Evolutionary conservation across 163 green algal species (phyloP).

Genomic region (Chlamydomonas reinhardtii): DNA sequence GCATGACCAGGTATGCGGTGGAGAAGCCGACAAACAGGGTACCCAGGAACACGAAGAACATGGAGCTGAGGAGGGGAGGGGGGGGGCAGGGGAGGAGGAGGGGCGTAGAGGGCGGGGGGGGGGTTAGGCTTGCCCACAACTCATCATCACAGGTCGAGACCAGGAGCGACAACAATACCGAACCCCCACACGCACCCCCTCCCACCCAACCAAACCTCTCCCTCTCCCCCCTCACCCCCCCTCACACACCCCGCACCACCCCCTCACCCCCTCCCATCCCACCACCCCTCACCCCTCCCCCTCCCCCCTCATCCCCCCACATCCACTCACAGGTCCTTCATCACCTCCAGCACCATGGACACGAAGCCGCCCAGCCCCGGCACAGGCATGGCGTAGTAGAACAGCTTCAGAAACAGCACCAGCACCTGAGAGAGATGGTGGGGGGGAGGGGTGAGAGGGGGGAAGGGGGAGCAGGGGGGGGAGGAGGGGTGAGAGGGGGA

Average conservation of each 20-base stretch:
- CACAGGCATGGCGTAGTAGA: conserved; percentile 7
- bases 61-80: background rate
- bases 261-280: too few relatives aligned
- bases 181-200: too few relatives aligned
- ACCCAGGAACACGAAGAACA: background rate
- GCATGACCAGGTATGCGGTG: background rate
- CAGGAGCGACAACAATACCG: too few relatives aligned
- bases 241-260: too few relatives aligned
- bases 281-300: background rate
- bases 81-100: too few relatives aligned
- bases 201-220: too few relatives aligned
- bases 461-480: too few relatives aligned
- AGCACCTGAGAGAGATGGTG: background rate
- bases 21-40: background rate
- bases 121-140: background rate
- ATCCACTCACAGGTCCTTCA: conserved; percentile 35
- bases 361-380: conserved; percentile 7
- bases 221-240: too few relatives aligned
- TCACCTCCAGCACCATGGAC: conserved; percentile 45
- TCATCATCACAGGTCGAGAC: too few relatives aligned
- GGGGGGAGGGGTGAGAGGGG: too few relatives aligned
- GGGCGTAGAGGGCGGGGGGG: too few relatives aligned
- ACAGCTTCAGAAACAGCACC: background rate
- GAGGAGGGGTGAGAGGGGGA: too few relatives aligned
- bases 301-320: background rate